Evolutionary conservation across 139 green algal genomes (phyloP).

Genomic region (Haematococcus lacustris): DNA sequence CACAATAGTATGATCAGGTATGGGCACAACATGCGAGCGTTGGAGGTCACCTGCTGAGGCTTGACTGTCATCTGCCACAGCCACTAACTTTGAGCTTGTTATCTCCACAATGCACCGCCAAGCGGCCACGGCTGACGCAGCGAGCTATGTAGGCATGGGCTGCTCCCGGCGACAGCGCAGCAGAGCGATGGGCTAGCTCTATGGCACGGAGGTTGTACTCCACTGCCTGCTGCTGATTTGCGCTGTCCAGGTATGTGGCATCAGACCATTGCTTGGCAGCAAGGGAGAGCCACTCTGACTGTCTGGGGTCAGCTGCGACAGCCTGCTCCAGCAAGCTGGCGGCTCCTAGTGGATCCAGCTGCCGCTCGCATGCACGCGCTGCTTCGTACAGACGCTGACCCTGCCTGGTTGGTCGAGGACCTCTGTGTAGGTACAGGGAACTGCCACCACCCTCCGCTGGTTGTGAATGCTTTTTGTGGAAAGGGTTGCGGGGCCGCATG

Average conservation of each 20-base stretch:
- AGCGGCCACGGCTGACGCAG: constrained; percentile 56
- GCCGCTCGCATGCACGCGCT: not conserved
- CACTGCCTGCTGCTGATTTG: not conserved
- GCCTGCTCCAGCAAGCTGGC: not conserved
- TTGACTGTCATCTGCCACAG: not conserved
- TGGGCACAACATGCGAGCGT: no score
- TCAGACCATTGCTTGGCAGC: constrained; percentile 4
- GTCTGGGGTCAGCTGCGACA: not conserved
- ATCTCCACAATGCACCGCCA: constrained; percentile 65
- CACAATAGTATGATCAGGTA: no score
- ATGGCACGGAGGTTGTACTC: not conserved
- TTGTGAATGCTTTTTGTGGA: not conserved
- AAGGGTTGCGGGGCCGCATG: not conserved
- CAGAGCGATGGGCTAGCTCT: constrained; percentile 45
- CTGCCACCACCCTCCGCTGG: not conserved
- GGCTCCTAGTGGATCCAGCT: not conserved
- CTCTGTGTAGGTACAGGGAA: not conserved
- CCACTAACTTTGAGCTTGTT: constrained; percentile 54
- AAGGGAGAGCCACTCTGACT: constrained; percentile 7
- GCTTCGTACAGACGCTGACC: not conserved
- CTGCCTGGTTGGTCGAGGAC: not conserved
- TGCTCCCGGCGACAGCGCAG: constrained; percentile 23
- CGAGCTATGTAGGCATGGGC: constrained; percentile 22
- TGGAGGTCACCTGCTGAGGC: no score
- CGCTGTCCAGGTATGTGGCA: not conserved